Evolutionary conservation across 2,329 filamentous ascomycete genomes (phyloP).

Genomic region (Nemania diffusa): DNA sequence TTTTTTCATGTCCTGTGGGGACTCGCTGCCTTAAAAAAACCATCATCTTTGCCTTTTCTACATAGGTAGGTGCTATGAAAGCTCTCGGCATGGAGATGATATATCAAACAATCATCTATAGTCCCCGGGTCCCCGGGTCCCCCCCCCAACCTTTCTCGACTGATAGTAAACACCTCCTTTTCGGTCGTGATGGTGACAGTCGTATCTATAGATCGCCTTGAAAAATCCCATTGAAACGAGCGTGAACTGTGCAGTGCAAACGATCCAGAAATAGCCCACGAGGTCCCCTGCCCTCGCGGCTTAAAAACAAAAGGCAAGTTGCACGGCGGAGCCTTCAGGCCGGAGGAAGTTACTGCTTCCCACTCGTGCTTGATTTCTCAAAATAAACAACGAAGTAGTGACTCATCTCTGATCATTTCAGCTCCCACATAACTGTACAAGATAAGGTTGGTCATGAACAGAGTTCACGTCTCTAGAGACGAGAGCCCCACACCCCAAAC

Average conservation of each 20-base stretch:
- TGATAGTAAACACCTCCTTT: conserved; percentile 30
- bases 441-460: conserved; percentile 23
- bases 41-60: conserved; percentile 33
- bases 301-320: conserved; percentile 31
- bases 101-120: conserved; percentile 31
- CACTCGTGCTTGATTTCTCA: conserved; percentile 25
- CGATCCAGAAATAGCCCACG: conserved; percentile 43
- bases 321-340: conserved; percentile 24
- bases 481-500: neutral
- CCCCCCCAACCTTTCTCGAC: conserved; percentile 28
- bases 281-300: conserved; percentile 43
- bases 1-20: conserved; percentile 32
- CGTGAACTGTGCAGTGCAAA: conserved; percentile 40
- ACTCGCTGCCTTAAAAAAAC: conserved; percentile 26
- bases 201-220: conserved; percentile 43
- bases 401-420: conserved; percentile 38
- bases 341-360: conserved; percentile 11
- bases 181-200: conserved; percentile 37
- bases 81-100: conserved; percentile 20
- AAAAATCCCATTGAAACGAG: conserved; percentile 38
- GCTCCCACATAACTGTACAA: conserved; percentile 44
- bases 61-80: conserved; percentile 27
- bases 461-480: conserved; percentile 10
- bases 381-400: conserved; percentile 42
- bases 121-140: conserved; percentile 27